phyloP scores from a whole-genome alignment of 306 rosid genomes.

The Cucurbita moschata region DNA sequence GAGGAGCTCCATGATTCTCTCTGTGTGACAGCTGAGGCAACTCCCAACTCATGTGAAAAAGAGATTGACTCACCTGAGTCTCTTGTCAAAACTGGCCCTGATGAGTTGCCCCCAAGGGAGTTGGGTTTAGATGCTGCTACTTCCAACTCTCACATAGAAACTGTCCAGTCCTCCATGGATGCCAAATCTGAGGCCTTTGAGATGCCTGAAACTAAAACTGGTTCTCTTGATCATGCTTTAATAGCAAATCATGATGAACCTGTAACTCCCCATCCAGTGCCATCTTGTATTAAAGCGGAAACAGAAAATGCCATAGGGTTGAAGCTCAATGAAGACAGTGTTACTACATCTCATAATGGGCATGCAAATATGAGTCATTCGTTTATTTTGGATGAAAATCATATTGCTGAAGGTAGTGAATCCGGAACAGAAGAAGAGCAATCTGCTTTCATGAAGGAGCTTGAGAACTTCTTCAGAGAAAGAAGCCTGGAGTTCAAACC shows the following conservation, averaged over 20 bases:
- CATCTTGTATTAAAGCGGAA: conserved; percentile 25
- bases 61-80: background rate
- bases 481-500: conserved; percentile 88
- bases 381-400: conserved; percentile 43
- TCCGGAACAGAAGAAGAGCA: conserved; percentile 90
- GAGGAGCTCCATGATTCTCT: conserved; percentile 14
- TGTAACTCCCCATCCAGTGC: conserved; percentile 16
- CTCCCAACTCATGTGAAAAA: conserved; percentile 13
- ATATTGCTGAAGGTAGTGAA: conserved; percentile 55
- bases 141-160: conserved; percentile 14
- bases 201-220: conserved; percentile 16
- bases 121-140: background rate
- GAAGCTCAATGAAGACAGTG: conserved; percentile 31
- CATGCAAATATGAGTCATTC: conserved; percentile 29
- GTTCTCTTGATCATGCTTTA: conserved; percentile 12
- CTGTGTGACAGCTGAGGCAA: conserved; percentile 15
- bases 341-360: conserved; percentile 39
- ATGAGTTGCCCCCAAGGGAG: conserved; percentile 14
- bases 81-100: conserved; percentile 18
- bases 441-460: conserved; percentile 73
- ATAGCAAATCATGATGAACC: conserved; percentile 19
- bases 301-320: conserved; percentile 19
- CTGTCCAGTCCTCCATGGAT: conserved; percentile 12
- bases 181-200: conserved; percentile 39
- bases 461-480: conserved; percentile 77